Percentiles rank a stretch among this genome's conserved stretches.
Evolutionary conservation across 2,329 filamentous ascomycete genomes (phyloP).

Genomic region (Thelonectria discophora): DNA sequence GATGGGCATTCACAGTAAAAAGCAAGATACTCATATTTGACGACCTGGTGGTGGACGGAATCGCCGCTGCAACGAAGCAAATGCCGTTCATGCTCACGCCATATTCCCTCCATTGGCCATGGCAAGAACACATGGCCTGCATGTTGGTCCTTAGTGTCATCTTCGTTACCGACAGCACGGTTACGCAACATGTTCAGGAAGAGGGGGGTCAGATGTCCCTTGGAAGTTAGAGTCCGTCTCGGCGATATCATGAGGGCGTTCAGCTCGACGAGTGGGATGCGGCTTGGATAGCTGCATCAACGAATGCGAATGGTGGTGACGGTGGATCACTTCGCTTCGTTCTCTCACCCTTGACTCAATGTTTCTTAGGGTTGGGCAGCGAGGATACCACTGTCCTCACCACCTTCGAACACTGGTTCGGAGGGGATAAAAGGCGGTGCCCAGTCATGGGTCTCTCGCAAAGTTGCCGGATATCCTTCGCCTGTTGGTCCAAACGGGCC

Average conservation of each 20-base stretch:
- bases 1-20: background rate
- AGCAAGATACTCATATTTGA: background rate
- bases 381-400: background rate
- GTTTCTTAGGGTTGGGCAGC: background rate
- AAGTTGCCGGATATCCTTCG: background rate
- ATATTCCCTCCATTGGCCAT: background rate
- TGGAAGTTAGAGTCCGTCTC: background rate
- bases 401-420: background rate
- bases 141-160: slow-evolving; percentile 18
- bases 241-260: background rate
- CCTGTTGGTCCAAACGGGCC: slow-evolving; percentile 1
- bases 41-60: background rate
- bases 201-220: background rate
- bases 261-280: background rate
- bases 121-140: slow-evolving; percentile 10
- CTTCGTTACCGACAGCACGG: slow-evolving; percentile 16
- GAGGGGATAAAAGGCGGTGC: background rate
- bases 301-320: background rate
- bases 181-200: background rate
- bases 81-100: background rate
- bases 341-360: background rate
- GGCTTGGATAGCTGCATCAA: background rate
- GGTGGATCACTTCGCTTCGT: background rate
- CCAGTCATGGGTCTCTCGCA: background rate
- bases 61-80: background rate